Evolutionary conservation across 306 rosid species (phyloP).

Genomic region (Gleditsia sinensis): DNA sequence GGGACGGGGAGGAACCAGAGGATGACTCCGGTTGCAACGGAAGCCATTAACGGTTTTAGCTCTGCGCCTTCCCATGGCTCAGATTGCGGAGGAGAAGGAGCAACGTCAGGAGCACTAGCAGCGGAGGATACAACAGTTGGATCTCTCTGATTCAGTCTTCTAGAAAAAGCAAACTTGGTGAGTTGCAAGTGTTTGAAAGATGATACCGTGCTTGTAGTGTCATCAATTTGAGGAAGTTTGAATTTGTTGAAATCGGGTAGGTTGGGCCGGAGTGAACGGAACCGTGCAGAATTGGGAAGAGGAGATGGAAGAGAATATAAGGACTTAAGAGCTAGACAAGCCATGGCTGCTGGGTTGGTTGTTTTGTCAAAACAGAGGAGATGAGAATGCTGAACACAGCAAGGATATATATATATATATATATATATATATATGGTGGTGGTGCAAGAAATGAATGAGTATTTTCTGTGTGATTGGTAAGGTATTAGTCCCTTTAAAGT

Average conservation of each 20-base stretch:
- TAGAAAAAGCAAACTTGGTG: not conserved
- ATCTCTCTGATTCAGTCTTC: not conserved
- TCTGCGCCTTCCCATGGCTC: conserved; percentile 73
- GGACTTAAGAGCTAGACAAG: not conserved
- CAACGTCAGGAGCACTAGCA: not conserved
- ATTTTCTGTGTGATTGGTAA: too few species aligned
- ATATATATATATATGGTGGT: too few species aligned
- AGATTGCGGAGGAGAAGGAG: conserved; percentile 17
- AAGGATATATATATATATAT: too few species aligned
- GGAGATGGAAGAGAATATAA: not conserved
- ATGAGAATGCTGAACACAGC: too few species aligned
- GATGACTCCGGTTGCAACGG: conserved; percentile 57
- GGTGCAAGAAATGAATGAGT: too few species aligned
- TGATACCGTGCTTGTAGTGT: not conserved
- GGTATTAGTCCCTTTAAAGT: too few species aligned
- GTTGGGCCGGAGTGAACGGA: not conserved
- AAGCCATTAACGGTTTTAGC: conserved; percentile 54
- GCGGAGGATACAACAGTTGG: conserved; percentile 21
- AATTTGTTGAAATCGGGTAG: not conserved
- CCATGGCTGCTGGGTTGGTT: not conserved
- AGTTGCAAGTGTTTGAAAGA: not conserved
- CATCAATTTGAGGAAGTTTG: not conserved
- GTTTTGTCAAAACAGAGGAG: too few species aligned
- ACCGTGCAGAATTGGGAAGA: not conserved
- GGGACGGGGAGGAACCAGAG: conserved; percentile 68